These are phyloP conservation scores for Curvularia lunata DNA, from an alignment of 2,329 filamentous ascomycete species.

Conservation along the genomic window DNA sequence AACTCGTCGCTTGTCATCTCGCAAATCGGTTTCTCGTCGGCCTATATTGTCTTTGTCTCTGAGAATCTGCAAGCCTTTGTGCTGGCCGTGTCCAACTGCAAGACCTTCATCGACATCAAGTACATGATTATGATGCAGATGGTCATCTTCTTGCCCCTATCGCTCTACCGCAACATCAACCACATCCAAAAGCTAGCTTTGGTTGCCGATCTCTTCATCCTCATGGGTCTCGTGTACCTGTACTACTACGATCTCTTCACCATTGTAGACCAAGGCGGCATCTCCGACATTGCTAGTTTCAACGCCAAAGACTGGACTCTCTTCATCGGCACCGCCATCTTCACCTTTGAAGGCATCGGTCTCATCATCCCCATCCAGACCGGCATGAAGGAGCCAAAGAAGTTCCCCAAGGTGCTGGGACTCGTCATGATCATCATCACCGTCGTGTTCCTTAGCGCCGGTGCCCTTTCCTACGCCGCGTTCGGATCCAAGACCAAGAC, in stretches of 20 bases:
- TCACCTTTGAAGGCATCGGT: constrained; percentile 97
- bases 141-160: constrained; percentile 92
- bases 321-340: constrained; percentile 98
- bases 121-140: constrained; percentile 94
- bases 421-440: constrained; percentile 96
- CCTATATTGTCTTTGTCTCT: constrained; percentile 96
- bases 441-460: constrained; percentile 86
- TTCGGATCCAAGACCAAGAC: constrained; percentile 96
- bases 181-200: constrained; percentile 96
- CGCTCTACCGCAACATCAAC: constrained; percentile 92
- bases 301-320: constrained; percentile 93
- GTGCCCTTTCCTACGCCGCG: constrained; percentile 91
- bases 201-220: constrained; percentile 91
- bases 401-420: constrained; percentile 88
- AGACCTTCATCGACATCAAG: constrained; percentile 82
- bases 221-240: constrained; percentile 88
- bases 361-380: constrained; percentile 98
- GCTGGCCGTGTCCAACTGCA: constrained; percentile 86
- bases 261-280: constrained; percentile 71
- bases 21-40: constrained; percentile 92
- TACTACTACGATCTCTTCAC: constrained; percentile 95
- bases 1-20: constrained; percentile 91
- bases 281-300: constrained; percentile 88
- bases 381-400: constrained; percentile 88
- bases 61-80: constrained; percentile 96